Conservation (phyloP, 1,284 basidiomycete genomes). For the Gomphus sp. region DNA sequence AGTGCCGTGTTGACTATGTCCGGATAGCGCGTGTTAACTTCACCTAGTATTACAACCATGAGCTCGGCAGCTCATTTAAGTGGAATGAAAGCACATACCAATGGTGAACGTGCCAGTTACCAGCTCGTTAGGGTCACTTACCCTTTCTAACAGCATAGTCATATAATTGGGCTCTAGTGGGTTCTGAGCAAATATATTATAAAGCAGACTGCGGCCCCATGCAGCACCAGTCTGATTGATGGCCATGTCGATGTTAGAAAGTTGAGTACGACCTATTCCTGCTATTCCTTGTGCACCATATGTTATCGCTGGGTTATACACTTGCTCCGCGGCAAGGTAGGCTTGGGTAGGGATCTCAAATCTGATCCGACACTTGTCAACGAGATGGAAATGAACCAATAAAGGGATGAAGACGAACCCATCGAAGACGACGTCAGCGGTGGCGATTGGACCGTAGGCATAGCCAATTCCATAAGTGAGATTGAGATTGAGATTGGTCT, state of each 20-base stretch:
- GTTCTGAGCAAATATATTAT: conserved; percentile 64
- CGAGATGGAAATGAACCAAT: conserved; percentile 6
- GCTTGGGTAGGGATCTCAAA: conserved; percentile 57
- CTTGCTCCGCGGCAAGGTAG: conserved; percentile 50
- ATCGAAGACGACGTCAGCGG: conserved; percentile 55
- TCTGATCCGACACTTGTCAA: conserved; percentile 25
- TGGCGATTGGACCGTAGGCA: conserved; percentile 54
- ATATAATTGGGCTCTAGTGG: conserved; percentile 67
- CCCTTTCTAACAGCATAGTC: conserved; percentile 60
- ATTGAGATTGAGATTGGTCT: conserved; percentile 33
- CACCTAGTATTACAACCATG: conserved; percentile 32
- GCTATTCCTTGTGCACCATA: conserved; percentile 66
- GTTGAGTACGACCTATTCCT: conserved; percentile 68
- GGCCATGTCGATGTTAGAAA: conserved; percentile 56
- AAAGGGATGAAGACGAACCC: conserved; percentile 36
- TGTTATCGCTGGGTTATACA: conserved; percentile 58
- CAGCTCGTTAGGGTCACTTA: conserved; percentile 34
- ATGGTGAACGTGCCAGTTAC: conserved; percentile 61
- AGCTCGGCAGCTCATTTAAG: neutral
- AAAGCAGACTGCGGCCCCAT: conserved; percentile 56
- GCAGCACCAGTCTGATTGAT: conserved; percentile 48
- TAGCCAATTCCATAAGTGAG: conserved; percentile 71
- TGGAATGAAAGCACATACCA: conserved; percentile 29
- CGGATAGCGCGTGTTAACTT: conserved; percentile 52
- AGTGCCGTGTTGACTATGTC: conserved; percentile 41